These are phyloP conservation scores for Geotrichum carabidarum DNA, from an alignment of 1,139 yeast genomes.

Conservation along the genomic window DNA sequence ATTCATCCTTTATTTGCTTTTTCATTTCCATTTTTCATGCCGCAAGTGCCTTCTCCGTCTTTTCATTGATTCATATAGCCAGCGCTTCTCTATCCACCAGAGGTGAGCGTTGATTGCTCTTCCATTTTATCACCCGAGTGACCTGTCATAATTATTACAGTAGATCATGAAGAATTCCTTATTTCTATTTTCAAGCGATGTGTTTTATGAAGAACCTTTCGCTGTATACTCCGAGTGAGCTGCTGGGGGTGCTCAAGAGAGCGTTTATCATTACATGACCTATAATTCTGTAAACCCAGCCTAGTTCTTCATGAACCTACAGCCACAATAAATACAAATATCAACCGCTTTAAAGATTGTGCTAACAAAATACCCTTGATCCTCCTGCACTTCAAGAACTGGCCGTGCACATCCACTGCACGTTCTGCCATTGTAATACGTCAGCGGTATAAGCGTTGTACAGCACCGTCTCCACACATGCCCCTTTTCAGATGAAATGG, in stretches of 20 bases:
- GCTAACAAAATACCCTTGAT: slow-evolving; percentile 5
- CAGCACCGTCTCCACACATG: slow-evolving; percentile 17
- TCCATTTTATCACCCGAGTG: no score
- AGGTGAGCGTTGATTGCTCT: no score
- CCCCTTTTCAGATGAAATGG: slow-evolving; percentile 11
- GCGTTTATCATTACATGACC: neutral
- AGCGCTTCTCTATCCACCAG: no score
- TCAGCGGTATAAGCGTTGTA: slow-evolving; percentile 16
- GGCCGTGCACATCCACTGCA: slow-evolving; percentile 18
- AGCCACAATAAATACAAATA: slow-evolving; percentile 19
- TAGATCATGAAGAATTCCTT: no score
- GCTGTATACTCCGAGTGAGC: no score
- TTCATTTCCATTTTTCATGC: no score
- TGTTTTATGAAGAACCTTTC: no score
- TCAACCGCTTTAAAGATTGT: slow-evolving; percentile 12
- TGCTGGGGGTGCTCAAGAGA: no score
- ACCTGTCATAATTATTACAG: neutral
- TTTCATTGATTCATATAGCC: no score
- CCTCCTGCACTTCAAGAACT: neutral
- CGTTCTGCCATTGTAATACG: slow-evolving; percentile 12
- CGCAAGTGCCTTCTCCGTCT: no score
- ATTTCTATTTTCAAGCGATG: no score
- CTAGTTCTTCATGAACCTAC: slow-evolving; percentile 14
- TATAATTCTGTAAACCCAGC: neutral
- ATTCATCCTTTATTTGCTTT: no score